phyloP scores from a whole-genome alignment of 768 basidiomycete genomes.

The Boletus vinaceobasis region DNA sequence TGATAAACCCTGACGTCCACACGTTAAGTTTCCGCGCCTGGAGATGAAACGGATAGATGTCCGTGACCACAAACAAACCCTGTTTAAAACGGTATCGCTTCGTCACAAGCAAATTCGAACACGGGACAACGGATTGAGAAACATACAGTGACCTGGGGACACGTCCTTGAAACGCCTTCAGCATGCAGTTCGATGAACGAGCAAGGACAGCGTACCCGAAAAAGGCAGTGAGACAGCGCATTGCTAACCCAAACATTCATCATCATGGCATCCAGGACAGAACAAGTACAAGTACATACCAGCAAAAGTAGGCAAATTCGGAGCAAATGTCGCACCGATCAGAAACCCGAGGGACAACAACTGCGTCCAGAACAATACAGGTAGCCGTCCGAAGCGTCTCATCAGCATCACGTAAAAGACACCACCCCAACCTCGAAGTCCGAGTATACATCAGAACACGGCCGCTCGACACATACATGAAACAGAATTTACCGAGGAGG shows the following conservation, averaged over 20 bases:
- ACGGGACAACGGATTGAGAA: background rate
- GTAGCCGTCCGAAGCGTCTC: constrained; percentile 29
- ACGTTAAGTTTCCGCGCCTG: constrained; percentile 50
- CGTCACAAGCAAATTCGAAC: background rate
- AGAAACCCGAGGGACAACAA: constrained; percentile 45
- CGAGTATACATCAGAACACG: constrained; percentile 5
- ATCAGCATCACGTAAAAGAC: constrained; percentile 29
- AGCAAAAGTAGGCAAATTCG: constrained; percentile 44
- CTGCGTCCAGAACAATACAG: constrained; percentile 33
- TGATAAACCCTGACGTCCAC: constrained; percentile 53
- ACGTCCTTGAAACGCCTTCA: constrained; percentile 34
- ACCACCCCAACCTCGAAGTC: constrained; percentile 28
- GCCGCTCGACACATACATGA: background rate
- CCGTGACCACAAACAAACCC: constrained; percentile 46
- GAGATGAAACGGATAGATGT: constrained; percentile 53
- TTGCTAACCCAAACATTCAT: constrained; percentile 14
- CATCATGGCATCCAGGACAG: background rate
- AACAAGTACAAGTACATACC: constrained; percentile 28
- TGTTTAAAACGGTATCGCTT: constrained; percentile 4
- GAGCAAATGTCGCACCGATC: constrained; percentile 50
- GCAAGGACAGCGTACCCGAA: constrained; percentile 23
- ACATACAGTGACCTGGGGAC: constrained; percentile 48
- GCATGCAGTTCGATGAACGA: background rate
- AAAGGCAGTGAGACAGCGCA: constrained; percentile 33
- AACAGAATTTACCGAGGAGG: constrained; percentile 33